phyloP scores from a whole-genome alignment of 352 stramenopile genomes.

The Phytophthora sansomeana region DNA sequence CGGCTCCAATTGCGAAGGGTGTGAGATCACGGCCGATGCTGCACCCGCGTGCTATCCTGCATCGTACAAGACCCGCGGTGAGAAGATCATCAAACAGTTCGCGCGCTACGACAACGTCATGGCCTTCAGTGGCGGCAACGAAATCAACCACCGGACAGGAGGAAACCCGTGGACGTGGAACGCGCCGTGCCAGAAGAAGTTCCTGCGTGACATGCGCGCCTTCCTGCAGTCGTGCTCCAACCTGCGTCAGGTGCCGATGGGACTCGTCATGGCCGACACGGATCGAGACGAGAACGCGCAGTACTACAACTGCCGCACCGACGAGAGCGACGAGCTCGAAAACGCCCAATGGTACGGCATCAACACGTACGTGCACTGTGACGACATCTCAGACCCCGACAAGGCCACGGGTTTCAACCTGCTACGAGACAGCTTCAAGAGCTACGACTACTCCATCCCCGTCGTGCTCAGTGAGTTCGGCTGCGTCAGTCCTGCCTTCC shows the following conservation, averaged over 20 bases:
- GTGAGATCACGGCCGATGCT: conserved; percentile 65
- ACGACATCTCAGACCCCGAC: conserved; percentile 50
- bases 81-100: conserved; percentile 86
- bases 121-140: conserved; percentile 81
- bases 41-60: conserved; percentile 67
- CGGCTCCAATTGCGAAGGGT: conserved; percentile 64
- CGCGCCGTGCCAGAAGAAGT: conserved; percentile 90
- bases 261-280: conserved; percentile 74
- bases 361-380: conserved; percentile 86
- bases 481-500: conserved; percentile 36
- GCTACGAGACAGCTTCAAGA: conserved; percentile 64
- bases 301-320: conserved; percentile 88
- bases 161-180: conserved; percentile 61
- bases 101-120: conserved; percentile 87
- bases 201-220: conserved; percentile 86
- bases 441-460: conserved; percentile 61
- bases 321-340: conserved; percentile 66
- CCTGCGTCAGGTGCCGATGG: conserved; percentile 77
- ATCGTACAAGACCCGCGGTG: conserved; percentile 74
- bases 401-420: conserved; percentile 67
- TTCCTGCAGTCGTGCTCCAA: conserved; percentile 68
- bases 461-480: conserved; percentile 45
- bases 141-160: conserved; percentile 77
- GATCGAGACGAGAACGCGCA: conserved; percentile 65
- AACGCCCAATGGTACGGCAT: conserved; percentile 88